A percentile compares a stretch with the other conserved stretches of the same genome.
Evolutionary conservation across 2,329 filamentous ascomycete species (phyloP).

Genomic region (Colletotrichum camelliae): DNA sequence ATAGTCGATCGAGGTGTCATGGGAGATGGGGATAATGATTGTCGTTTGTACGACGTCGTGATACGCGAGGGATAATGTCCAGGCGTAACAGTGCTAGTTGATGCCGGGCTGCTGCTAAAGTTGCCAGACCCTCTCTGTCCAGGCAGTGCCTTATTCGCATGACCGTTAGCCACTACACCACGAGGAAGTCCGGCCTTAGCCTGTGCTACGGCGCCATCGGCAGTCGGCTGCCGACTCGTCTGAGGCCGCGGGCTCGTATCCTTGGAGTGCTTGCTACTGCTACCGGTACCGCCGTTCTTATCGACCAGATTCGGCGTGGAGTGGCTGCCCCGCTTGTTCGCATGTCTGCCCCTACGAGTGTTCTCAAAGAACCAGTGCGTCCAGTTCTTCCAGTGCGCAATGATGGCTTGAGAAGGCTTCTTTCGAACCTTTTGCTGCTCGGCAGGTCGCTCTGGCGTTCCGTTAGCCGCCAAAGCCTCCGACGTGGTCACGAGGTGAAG

Average conservation of each 20-base stretch:
- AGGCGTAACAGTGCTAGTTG: conserved; percentile 31
- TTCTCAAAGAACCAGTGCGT: conserved; percentile 68
- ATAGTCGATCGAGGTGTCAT: conserved; percentile 88
- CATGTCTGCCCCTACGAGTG: conserved; percentile 54
- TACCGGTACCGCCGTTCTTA: conserved; percentile 45
- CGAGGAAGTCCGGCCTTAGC: conserved; percentile 53
- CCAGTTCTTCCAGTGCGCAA: conserved; percentile 68
- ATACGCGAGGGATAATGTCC: conserved; percentile 36
- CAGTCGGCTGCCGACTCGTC: conserved; percentile 60
- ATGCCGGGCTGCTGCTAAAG: conserved; percentile 29
- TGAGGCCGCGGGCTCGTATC: conserved; percentile 64
- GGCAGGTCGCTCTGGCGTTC: conserved; percentile 30
- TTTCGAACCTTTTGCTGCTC: conserved; percentile 55
- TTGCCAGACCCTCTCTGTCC: not conserved
- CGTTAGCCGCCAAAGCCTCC: conserved; percentile 49
- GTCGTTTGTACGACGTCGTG: conserved; percentile 65
- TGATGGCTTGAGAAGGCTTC: conserved; percentile 63
- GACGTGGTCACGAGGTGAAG: conserved; percentile 81
- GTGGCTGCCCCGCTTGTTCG: conserved; percentile 56
- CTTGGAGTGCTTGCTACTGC: conserved; percentile 49
- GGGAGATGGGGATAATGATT: conserved; percentile 85
- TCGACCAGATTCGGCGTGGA: conserved; percentile 65
- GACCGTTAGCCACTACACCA: conserved; percentile 58
- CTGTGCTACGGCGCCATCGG: conserved; percentile 37
- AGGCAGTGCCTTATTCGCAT: conserved; percentile 32